phyloP scores from a whole-genome alignment of 2,329 filamentous ascomycete genomes.

The Pseudogymnoascus sp. region DNA sequence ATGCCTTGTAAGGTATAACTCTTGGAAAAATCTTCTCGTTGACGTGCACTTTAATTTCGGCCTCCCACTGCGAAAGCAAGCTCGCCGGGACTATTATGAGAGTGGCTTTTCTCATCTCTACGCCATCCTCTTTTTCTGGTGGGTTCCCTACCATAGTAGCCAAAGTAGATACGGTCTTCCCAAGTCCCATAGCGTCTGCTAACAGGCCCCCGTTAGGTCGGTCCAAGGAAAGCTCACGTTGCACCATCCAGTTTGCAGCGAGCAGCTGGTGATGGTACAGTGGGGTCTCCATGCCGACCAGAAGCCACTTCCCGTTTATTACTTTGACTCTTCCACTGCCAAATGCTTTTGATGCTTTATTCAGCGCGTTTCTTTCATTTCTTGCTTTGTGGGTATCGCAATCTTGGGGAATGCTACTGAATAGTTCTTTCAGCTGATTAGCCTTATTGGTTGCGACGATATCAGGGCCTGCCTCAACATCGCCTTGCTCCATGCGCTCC shows the following conservation, averaged over 20 bases:
- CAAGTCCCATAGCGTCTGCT: conserved; percentile 57
- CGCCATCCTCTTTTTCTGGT: conserved; percentile 32
- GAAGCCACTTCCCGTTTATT: conserved; percentile 32
- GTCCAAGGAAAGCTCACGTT: conserved; percentile 36
- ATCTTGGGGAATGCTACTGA: conserved; percentile 23
- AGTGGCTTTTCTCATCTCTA: conserved; percentile 20
- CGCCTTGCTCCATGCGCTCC: conserved; percentile 9
- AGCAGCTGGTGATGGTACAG: conserved; percentile 46
- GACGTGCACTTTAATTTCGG: conserved; percentile 24
- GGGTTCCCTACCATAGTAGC: conserved; percentile 33
- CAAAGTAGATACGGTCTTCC: conserved; percentile 51
- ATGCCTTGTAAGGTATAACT: conserved; percentile 22
- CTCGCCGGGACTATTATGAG: conserved; percentile 26
- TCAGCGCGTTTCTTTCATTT: conserved; percentile 32
- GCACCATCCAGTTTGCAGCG: conserved; percentile 47
- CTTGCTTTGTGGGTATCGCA: conserved; percentile 13
- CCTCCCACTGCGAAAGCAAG: conserved; percentile 26
- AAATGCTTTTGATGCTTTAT: conserved; percentile 36
- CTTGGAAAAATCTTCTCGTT: conserved; percentile 17
- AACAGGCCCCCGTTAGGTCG: conserved; percentile 47
- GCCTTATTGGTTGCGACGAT: conserved; percentile 20
- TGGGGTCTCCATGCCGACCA: conserved; percentile 41
- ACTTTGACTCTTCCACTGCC: conserved; percentile 31
- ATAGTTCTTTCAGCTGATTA: conserved; percentile 21
- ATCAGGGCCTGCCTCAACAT: conserved; percentile 14